phyloP scores from a whole-genome alignment of 1,284 basidiomycete species.

The Melanopsichium pennsylvanicum region DNA sequence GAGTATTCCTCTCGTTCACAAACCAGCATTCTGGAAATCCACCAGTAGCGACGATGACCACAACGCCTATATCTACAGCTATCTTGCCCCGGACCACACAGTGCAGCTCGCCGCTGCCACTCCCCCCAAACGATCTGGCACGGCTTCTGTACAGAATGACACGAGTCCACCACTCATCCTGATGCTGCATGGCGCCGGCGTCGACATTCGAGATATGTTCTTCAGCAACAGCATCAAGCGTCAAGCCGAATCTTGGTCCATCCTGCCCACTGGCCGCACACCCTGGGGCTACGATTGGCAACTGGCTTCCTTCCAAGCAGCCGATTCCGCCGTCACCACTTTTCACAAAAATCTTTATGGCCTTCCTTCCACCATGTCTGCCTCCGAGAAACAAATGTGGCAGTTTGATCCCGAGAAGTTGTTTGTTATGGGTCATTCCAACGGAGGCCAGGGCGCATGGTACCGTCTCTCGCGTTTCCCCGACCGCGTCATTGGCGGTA shows the following conservation, averaged over 20 bases:
- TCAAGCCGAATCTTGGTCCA: constrained; percentile 74
- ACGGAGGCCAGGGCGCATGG: constrained; percentile 90
- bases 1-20: constrained; percentile 6
- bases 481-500: constrained; percentile 73
- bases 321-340: constrained; percentile 72
- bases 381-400: constrained; percentile 12
- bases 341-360: constrained; percentile 60
- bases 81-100: constrained; percentile 13
- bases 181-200: constrained; percentile 83
- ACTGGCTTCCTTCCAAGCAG: constrained; percentile 75
- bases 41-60: constrained; percentile 13
- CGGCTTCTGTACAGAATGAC: not conserved
- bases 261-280: constrained; percentile 74
- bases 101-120: constrained; percentile 43
- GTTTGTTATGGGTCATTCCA: constrained; percentile 83
- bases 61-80: constrained; percentile 27
- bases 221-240: constrained; percentile 71
- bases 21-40: constrained; percentile 21
- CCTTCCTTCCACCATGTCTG: constrained; percentile 12
- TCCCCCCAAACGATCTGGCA: constrained; percentile 7
- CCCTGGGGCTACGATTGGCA: constrained; percentile 84
- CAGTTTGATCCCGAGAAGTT: constrained; percentile 65
- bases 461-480: constrained; percentile 78
- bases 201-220: constrained; percentile 69
- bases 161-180: constrained; percentile 70